phyloP scores from a whole-genome alignment of 139 green algal species.

The Haematococcus sp. region DNA sequence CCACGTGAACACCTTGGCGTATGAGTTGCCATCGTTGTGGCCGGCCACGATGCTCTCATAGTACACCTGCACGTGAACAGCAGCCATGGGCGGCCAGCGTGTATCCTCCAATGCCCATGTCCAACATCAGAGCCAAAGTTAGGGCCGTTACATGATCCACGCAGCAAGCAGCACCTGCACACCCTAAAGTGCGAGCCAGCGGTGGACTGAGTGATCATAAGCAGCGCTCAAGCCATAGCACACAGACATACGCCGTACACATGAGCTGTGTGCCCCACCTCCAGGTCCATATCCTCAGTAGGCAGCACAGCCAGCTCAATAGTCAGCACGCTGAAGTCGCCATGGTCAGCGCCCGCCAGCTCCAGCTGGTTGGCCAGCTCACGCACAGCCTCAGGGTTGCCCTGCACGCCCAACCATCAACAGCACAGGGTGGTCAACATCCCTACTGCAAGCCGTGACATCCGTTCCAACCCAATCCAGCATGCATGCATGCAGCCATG shows the following conservation, averaged over 20 bases:
- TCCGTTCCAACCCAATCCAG: too few species aligned
- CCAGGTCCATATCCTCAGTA: not conserved
- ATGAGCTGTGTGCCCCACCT: not conserved
- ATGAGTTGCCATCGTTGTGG: not conserved
- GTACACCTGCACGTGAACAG: conserved; percentile 13
- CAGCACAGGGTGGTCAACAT: not conserved
- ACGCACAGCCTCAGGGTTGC: not conserved
- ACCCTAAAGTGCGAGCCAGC: too few species aligned
- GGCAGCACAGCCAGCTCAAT: conserved; percentile 24
- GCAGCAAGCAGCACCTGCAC: too few species aligned
- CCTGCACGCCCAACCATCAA: conserved; percentile 3
- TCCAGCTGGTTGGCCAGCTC: conserved; percentile 24
- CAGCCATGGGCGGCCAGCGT: not conserved
- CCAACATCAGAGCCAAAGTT: not conserved
- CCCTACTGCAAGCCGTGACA: too few species aligned
- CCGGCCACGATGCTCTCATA: conserved; percentile 12
- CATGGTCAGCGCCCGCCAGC: not conserved
- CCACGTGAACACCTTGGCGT: not conserved
- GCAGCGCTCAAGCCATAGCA: too few species aligned
- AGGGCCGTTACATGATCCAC: too few species aligned
- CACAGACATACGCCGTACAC: too few species aligned
- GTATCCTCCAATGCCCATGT: not conserved
- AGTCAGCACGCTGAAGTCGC: not conserved
- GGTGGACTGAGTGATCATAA: too few species aligned
- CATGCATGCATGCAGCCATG: too few species aligned